A percentile compares a stretch with the other conserved stretches of the same genome.
These are phyloP conservation scores for Penicillium dipodomyicola DNA, from an alignment of 495 filamentous ascomycete genomes.

Conservation along the genomic window DNA sequence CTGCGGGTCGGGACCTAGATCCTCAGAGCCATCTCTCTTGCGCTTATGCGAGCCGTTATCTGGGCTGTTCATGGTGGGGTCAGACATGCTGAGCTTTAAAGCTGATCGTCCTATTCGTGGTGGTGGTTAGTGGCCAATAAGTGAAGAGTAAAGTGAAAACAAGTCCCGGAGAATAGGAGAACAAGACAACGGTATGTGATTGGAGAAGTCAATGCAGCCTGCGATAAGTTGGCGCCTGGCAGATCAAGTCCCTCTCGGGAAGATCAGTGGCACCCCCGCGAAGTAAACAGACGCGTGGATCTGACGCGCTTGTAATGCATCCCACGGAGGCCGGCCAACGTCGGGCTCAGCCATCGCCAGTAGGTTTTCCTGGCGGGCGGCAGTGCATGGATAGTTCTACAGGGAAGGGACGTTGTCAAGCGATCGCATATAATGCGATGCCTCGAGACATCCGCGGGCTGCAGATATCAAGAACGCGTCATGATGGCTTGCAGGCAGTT, in stretches of 20 bases:
- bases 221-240: slow-evolving; percentile 3
- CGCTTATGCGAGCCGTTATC: slow-evolving; percentile 44
- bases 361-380: neutral
- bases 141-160: slow-evolving; percentile 12
- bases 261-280: slow-evolving; percentile 19
- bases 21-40: slow-evolving; percentile 47
- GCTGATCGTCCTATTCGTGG: slow-evolving; percentile 12
- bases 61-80: slow-evolving; percentile 41
- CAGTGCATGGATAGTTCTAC: neutral
- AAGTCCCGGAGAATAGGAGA: slow-evolving; percentile 5
- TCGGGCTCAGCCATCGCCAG: neutral
- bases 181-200: neutral
- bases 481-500: slow-evolving; percentile 31
- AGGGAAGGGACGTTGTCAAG: neutral
- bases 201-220: slow-evolving; percentile 9
- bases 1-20: slow-evolving; percentile 42
- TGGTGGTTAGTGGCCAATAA: slow-evolving; percentile 19
- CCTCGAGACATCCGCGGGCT: slow-evolving; percentile 9
- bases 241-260: slow-evolving; percentile 14
- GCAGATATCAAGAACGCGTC: slow-evolving; percentile 32
- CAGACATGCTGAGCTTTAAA: slow-evolving; percentile 35
- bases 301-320: slow-evolving; percentile 14
- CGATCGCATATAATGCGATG: neutral
- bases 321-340: neutral
- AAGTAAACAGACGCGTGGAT: slow-evolving; percentile 23